Conservation (phyloP, 2,329 filamentous ascomycete species). For the Neobulgaria alba region DNA sequence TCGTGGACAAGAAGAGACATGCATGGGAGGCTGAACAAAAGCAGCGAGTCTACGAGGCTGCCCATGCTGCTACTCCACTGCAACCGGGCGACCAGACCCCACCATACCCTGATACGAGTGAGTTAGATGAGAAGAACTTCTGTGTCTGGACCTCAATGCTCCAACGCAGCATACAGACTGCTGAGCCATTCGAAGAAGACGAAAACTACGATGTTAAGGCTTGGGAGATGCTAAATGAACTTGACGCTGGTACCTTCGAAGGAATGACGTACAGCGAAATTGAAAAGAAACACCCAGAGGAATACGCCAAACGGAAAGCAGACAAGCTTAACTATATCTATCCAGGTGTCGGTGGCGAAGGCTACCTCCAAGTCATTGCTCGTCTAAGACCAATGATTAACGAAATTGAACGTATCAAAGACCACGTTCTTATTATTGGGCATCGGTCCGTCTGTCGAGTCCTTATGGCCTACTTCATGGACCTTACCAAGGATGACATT, state of each 20-base stretch:
- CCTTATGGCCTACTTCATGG: constrained; percentile 92
- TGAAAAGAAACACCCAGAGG: constrained; percentile 64
- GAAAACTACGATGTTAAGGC: constrained; percentile 96
- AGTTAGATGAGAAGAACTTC: constrained; percentile 75
- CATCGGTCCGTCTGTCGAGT: constrained; percentile 90
- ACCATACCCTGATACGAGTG: constrained; percentile 78
- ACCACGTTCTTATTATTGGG: constrained; percentile 86
- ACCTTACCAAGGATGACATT: constrained; percentile 81
- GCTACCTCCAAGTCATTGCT: constrained; percentile 95
- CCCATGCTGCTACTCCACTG: constrained; percentile 58
- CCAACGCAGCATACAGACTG: constrained; percentile 78
- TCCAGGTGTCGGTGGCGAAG: constrained; percentile 89
- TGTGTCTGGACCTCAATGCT: constrained; percentile 99
- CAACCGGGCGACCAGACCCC: constrained; percentile 85
- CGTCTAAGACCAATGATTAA: constrained; percentile 91
- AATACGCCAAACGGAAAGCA: constrained; percentile 68
- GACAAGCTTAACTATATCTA: constrained; percentile 97
- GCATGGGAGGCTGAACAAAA: constrained; percentile 79
- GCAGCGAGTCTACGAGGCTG: constrained; percentile 40
- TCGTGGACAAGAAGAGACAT: constrained; percentile 72
- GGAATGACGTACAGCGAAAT: constrained; percentile 94
- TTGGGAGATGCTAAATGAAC: constrained; percentile 95
- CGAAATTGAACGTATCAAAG: constrained; percentile 93
- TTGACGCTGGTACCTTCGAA: constrained; percentile 88
- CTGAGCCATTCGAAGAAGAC: constrained; percentile 78